A percentile compares a stretch with the other conserved stretches of the same genome.
phyloP scores from a whole-genome alignment of 192 early-diverging fungal genomes.

The Phycomyces nitens region DNA sequence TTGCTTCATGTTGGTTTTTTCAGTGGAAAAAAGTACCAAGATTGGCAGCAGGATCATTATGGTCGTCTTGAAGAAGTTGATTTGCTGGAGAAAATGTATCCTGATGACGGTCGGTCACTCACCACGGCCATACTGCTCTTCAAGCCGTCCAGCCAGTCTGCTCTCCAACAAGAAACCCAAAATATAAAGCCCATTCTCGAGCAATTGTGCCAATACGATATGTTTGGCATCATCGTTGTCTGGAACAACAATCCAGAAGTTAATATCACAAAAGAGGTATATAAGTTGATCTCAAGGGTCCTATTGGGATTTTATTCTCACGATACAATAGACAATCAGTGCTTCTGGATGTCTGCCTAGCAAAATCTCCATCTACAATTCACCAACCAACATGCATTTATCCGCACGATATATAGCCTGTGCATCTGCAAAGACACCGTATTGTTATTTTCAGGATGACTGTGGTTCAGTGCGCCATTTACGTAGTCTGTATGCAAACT shows the following conservation, averaged over 20 bases:
- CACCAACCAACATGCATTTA: constrained; percentile 45
- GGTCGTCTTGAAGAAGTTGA: constrained; percentile 25
- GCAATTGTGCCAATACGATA: constrained; percentile 49
- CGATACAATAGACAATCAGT: constrained; percentile 34
- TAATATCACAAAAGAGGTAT: constrained; percentile 44
- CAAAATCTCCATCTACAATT: constrained; percentile 46
- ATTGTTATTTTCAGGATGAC: constrained; percentile 56
- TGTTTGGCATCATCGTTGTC: constrained; percentile 53
- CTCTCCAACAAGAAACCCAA: constrained; percentile 12
- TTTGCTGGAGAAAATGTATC: constrained; percentile 40
- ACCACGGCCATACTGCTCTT: constrained; percentile 43
- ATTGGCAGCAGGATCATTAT: constrained; percentile 27
- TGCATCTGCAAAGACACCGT: constrained; percentile 46
- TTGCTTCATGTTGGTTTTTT: constrained; percentile 33
- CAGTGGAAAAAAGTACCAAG: constrained; percentile 31
- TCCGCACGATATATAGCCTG: constrained; percentile 57
- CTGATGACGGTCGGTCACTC: constrained; percentile 43
- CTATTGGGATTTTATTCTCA: background rate
- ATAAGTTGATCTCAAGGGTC: background rate
- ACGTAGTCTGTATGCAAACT: constrained; percentile 55
- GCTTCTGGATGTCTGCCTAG: constrained; percentile 24
- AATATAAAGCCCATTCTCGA: constrained; percentile 44
- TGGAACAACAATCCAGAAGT: constrained; percentile 53
- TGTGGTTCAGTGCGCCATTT: constrained; percentile 28
- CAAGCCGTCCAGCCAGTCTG: background rate